Percentiles rank a stretch among this genome's conserved stretches.
Evolutionary conservation across 2,329 filamentous ascomycete genomes (phyloP).

Genomic region (Exserohilum rostratum): DNA sequence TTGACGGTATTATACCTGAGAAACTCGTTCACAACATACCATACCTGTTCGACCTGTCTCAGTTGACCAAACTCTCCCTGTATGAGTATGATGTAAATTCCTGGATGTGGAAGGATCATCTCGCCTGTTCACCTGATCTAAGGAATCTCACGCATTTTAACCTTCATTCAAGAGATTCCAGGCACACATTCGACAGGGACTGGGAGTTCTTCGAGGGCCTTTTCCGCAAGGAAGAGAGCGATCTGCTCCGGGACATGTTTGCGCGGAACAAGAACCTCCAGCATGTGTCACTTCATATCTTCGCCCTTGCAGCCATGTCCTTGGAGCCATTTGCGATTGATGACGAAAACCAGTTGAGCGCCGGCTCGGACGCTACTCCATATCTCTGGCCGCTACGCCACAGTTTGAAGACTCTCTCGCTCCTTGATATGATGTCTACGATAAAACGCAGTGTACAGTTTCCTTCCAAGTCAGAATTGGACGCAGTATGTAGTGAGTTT

Average conservation of each 20-base stretch:
- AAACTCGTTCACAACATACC: not conserved
- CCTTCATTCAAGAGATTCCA: not conserved
- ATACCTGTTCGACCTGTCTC: constrained; percentile 4
- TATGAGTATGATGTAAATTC: not conserved
- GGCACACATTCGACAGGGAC: not conserved
- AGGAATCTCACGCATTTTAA: not conserved
- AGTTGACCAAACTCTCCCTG: constrained; percentile 5
- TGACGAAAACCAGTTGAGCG: not conserved
- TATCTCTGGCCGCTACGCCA: not conserved
- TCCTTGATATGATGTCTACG: not conserved
- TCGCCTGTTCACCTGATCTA: not conserved
- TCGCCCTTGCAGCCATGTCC: not conserved
- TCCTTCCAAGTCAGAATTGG: not conserved
- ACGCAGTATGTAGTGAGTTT: not conserved
- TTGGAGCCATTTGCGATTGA: not conserved
- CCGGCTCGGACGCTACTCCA: not conserved
- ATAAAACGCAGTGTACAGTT: too few relatives aligned
- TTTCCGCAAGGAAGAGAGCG: not conserved
- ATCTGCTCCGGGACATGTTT: not conserved
- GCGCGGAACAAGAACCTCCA: not conserved
- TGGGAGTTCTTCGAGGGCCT: too few relatives aligned
- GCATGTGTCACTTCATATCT: not conserved
- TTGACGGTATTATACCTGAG: constrained; percentile 5
- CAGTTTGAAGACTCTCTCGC: not conserved
- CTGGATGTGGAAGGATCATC: not conserved